These are phyloP conservation scores for Gaertneriomyces semiglobifer DNA, from an alignment of 192 early-diverging fungal species.

Conservation along the genomic window DNA sequence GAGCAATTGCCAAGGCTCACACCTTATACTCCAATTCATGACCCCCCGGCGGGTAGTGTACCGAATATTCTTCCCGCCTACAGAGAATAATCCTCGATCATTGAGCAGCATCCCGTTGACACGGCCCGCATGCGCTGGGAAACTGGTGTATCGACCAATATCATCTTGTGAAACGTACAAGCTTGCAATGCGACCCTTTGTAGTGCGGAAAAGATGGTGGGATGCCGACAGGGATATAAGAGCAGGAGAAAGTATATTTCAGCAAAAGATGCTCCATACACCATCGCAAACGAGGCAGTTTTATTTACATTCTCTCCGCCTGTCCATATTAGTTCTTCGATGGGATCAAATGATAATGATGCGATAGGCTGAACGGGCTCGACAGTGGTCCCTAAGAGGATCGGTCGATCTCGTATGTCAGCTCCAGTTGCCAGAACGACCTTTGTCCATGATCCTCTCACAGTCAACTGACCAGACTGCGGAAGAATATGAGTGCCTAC, in stretches of 20 bases:
- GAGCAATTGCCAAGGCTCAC: background rate
- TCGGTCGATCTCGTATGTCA: background rate
- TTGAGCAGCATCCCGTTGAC: conserved; percentile 63
- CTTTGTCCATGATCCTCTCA: background rate
- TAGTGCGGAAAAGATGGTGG: background rate
- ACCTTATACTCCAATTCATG: conserved; percentile 42
- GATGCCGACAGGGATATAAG: conserved; percentile 33
- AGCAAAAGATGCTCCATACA: conserved; percentile 39
- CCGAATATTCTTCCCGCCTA: conserved; percentile 31
- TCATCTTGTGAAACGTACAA: conserved; percentile 25
- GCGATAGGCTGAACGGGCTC: conserved; percentile 30
- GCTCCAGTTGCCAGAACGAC: background rate
- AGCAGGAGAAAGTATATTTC: conserved; percentile 66
- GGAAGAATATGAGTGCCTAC: conserved; percentile 15
- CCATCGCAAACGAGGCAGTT: background rate
- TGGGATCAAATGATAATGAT: conserved; percentile 57
- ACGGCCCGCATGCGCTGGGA: conserved; percentile 59
- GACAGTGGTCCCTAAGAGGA: conserved; percentile 15
- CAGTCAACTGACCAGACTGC: background rate
- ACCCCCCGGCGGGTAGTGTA: conserved; percentile 34
- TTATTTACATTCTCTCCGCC: conserved; percentile 76
- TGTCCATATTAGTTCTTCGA: conserved; percentile 81
- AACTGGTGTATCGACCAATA: conserved; percentile 69
- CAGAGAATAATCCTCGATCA: conserved; percentile 45
- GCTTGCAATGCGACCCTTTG: conserved; percentile 8